Conservation (phyloP, 1,284 basidiomycete genomes). For the Cutaneotrichosporon arboriforme region DNA sequence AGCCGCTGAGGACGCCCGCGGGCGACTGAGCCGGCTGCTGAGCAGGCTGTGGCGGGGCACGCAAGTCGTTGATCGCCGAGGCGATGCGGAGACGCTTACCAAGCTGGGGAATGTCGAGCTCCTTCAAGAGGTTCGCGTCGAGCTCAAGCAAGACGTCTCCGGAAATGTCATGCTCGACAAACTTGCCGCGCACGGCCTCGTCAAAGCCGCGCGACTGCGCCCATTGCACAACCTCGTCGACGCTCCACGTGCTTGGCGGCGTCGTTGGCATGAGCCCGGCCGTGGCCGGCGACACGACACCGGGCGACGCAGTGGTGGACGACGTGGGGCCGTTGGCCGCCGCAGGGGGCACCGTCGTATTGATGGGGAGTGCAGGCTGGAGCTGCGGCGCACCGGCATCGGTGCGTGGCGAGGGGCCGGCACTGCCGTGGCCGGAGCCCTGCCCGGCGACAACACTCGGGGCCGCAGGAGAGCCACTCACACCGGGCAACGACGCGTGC, state of each 20-base stretch:
- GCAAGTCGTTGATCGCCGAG: slow-evolving; percentile 88
- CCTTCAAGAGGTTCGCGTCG: slow-evolving; percentile 87
- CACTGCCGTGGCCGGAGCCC: no score
- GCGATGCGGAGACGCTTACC: slow-evolving; percentile 91
- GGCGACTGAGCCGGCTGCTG: neutral
- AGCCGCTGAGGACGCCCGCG: neutral
- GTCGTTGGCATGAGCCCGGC: slow-evolving; percentile 9
- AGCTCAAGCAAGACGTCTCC: slow-evolving; percentile 94
- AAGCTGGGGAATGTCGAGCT: slow-evolving; percentile 90
- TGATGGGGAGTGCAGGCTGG: slow-evolving; percentile 5
- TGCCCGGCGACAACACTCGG: no score
- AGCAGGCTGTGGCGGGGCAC: slow-evolving; percentile 53
- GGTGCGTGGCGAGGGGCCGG: no score
- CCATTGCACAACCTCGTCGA: slow-evolving; percentile 90
- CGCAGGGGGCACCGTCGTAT: neutral
- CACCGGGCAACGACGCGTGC: neutral
- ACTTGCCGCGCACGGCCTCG: slow-evolving; percentile 72
- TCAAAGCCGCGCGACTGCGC: slow-evolving; percentile 79
- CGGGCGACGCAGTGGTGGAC: neutral
- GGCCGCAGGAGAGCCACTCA: no score
- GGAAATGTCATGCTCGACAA: slow-evolving; percentile 87
- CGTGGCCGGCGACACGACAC: slow-evolving; percentile 1
- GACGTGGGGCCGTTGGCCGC: neutral
- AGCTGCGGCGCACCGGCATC: neutral
- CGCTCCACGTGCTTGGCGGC: slow-evolving; percentile 68